Percentiles rank a stretch among this genome's conserved stretches.
Conservation (phyloP, 2,329 filamentous ascomycete species). For the Fusarium equiseti region DNA sequence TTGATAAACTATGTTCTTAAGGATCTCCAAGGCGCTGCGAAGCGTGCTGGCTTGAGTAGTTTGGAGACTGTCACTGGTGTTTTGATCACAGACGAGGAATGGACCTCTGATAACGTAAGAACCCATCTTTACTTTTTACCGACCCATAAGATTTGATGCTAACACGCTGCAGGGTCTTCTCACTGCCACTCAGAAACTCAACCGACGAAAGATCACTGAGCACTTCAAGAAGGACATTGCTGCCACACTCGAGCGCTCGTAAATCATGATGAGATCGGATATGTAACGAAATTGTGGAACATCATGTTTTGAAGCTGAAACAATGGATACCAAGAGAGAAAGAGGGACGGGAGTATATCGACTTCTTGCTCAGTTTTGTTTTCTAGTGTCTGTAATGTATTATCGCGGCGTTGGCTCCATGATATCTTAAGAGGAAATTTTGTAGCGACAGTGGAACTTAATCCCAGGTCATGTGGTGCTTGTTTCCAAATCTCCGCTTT, state of each 20-base stretch:
- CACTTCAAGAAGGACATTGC: slow-evolving; percentile 65
- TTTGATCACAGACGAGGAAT: slow-evolving; percentile 85
- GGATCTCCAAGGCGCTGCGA: slow-evolving; percentile 74
- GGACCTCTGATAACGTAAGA: slow-evolving; percentile 87
- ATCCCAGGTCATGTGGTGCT: slow-evolving; percentile 23
- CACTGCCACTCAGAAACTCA: slow-evolving; percentile 72
- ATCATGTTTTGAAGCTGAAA: slow-evolving; percentile 24
- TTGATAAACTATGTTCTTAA: slow-evolving; percentile 72
- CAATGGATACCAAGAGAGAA: slow-evolving; percentile 43
- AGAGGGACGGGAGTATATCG: slow-evolving; percentile 9
- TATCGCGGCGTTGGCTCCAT: slow-evolving; percentile 46
- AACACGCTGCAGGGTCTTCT: slow-evolving; percentile 63
- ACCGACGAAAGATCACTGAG: slow-evolving; percentile 64
- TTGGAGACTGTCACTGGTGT: slow-evolving; percentile 83
- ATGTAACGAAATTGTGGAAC: slow-evolving; percentile 10
- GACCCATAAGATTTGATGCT: slow-evolving; percentile 17
- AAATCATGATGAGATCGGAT: slow-evolving; percentile 16
- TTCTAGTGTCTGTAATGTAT: slow-evolving; percentile 44
- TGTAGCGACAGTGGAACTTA: slow-evolving; percentile 26
- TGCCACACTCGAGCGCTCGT: slow-evolving; percentile 53
- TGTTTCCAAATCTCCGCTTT: slow-evolving; percentile 18
- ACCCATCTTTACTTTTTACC: not conserved
- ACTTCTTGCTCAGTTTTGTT: slow-evolving; percentile 28
- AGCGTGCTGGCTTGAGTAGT: slow-evolving; percentile 72
- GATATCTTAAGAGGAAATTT: slow-evolving; percentile 40